Conservation (phyloP, 1,139 yeast genomes). For the Yarrowia galli region DNA sequence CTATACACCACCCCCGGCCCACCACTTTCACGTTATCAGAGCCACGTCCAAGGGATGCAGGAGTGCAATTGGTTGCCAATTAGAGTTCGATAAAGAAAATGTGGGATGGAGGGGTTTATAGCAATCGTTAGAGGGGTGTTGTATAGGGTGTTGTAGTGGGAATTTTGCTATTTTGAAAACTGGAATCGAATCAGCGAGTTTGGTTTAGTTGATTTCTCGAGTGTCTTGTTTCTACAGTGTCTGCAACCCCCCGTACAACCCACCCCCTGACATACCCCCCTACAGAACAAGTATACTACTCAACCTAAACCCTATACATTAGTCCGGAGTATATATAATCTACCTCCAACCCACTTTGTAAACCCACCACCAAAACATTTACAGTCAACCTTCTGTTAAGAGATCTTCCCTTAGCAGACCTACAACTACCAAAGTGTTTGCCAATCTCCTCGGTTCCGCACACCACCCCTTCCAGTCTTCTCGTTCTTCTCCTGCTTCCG, state of each 20-base stretch:
- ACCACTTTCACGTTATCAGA: slow-evolving; percentile 28
- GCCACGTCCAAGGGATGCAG: slow-evolving; percentile 19
- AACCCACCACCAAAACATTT: slow-evolving; percentile 8
- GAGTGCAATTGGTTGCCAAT: slow-evolving; percentile 16
- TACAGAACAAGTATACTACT: not conserved
- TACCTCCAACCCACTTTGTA: not conserved
- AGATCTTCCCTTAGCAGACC: slow-evolving; percentile 26
- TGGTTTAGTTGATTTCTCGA: not conserved
- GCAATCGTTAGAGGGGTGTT: not conserved
- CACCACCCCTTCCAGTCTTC: slow-evolving; percentile 52
- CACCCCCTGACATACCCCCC: not conserved
- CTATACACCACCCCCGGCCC: not conserved
- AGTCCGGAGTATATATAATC: slow-evolving; percentile 1
- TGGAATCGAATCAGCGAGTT: too few relatives aligned
- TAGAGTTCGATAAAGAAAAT: slow-evolving; percentile 5
- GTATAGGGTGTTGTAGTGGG: not conserved
- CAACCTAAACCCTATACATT: slow-evolving; percentile 21
- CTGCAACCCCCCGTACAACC: not conserved
- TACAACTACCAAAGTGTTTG: slow-evolving; percentile 46
- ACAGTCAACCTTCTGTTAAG: slow-evolving; percentile 25
- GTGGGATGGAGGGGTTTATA: slow-evolving; percentile 3
- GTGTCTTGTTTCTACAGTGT: too few relatives aligned
- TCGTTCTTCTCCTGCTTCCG: slow-evolving; percentile 47
- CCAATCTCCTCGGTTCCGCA: slow-evolving; percentile 49
- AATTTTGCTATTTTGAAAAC: too few relatives aligned